phyloP scores from a whole-genome alignment of 139 green algal species.

The Picochlorum sp. region DNA sequence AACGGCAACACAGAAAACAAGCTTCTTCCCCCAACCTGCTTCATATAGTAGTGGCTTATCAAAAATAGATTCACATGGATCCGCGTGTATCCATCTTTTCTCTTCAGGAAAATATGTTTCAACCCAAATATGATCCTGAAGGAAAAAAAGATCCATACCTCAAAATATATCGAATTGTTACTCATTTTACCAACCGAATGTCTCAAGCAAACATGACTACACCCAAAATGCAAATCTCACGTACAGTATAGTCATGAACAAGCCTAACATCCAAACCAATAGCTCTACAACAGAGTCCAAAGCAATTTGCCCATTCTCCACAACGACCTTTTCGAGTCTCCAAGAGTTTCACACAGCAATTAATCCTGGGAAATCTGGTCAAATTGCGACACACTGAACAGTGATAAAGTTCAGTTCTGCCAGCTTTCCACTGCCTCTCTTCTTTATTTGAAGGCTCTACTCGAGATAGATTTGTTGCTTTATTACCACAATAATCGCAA shows the following conservation, averaged over 20 bases:
- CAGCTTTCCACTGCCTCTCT: constrained; percentile 7
- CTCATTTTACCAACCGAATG: no score
- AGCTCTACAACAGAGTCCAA: constrained; percentile 39
- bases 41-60: constrained; percentile 42
- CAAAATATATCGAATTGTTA: no score
- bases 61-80: constrained; percentile 53
- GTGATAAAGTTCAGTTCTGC: constrained; percentile 38
- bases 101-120: constrained; percentile 33
- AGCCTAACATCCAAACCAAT: constrained; percentile 40
- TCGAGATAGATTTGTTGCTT: constrained; percentile 4
- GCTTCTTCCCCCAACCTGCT: constrained; percentile 70
- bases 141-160: no score
- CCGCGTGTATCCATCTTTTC: constrained; percentile 52
- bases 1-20: constrained; percentile 58
- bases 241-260: constrained; percentile 53
- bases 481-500: constrained; percentile 32
- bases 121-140: constrained; percentile 68
- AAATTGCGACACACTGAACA: constrained; percentile 7
- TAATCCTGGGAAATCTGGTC: constrained; percentile 46
- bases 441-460: constrained; percentile 33
- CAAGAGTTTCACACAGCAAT: constrained; percentile 50
- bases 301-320: constrained; percentile 69
- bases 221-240: no score
- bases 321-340: constrained; percentile 55
- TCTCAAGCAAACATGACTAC: no score